Evolutionary conservation across 73 alveolate species (phyloP), one percentile per base, ranked within the genome.

Genomic region (Paramecium bursaria): DNA sequence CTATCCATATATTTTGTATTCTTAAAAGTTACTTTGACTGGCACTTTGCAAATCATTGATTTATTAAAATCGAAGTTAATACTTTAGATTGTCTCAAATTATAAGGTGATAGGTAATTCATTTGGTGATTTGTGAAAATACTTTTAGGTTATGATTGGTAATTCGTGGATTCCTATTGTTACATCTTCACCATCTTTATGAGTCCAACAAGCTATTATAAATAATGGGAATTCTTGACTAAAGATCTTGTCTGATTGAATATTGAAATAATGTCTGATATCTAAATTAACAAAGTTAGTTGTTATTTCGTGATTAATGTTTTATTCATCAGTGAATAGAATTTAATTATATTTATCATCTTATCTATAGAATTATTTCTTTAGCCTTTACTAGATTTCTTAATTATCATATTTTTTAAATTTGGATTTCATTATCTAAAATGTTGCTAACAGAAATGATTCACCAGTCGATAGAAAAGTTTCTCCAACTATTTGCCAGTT

Each of bases 191-290:
- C 55, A 15, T 4, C 1, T 33, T 44, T 42, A 21, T 67, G 35
- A 2, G 60, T 67, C 82, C 82, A 67, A 39, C 82, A 39, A 39
- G 82, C 82, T 67, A 67, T 67, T 0, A 67, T 35, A 42, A 67
- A 67, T 35, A 67, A 35, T 19, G 82, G 82, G 44, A 67, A 67
- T 67, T 67, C 82, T 27, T 67, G 44, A 42, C 44, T 31, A 2
- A 2, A 19, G 13, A 42, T 15, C 17, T 19, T 67, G 26, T 67
- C 17, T 39, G 33, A 67, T 1, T 39, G 44, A 9, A 67, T 47
- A 67, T 35, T 67, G 22, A 67, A 67, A 11, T 67, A 67, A 67
- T 67, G 82, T 35, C 44, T 11, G 17, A 67, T 67, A 67, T 67
- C 82, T 25, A 67, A 21, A 42, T 67, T 67, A 9, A 67, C 55